Evolutionary conservation across 2,329 filamentous ascomycete genomes (phyloP).

Genomic region (Sclerotinia glacialis): DNA sequence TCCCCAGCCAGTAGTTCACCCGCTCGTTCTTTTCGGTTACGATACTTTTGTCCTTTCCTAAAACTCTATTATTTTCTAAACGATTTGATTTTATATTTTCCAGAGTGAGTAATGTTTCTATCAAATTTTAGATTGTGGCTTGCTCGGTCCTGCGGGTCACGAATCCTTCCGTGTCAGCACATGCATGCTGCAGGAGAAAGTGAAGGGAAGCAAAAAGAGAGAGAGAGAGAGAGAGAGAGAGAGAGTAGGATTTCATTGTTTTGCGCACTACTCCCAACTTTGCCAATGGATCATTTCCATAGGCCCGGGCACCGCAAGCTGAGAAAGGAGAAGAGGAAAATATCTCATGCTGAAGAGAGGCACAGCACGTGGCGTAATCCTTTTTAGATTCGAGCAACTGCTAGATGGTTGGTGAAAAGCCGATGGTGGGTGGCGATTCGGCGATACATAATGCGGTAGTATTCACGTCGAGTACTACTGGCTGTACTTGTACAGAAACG

Average conservation of each 20-base stretch:
- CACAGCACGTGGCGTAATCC: conserved; percentile 18
- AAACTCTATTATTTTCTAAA: background rate
- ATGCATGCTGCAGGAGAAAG: conserved; percentile 23
- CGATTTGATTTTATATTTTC: background rate
- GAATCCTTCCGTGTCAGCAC: conserved; percentile 23
- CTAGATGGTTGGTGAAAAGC: conserved; percentile 1
- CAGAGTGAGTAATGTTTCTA: conserved; percentile 17
- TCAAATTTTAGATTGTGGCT: conserved; percentile 24
- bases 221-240: background rate
- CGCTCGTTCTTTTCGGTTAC: background rate
- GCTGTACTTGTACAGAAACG: conserved; percentile 6
- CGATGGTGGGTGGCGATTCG: conserved; percentile 5
- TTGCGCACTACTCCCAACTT: conserved; percentile 3
- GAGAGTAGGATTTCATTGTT: conserved; percentile 7
- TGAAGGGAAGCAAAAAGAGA: conserved; percentile 6
- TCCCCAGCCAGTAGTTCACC: conserved; percentile 7
- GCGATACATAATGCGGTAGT: conserved; percentile 7
- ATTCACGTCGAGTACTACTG: conserved; percentile 20
- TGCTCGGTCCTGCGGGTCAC: conserved; percentile 24
- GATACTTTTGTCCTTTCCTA: background rate
- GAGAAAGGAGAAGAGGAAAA: conserved; percentile 9
- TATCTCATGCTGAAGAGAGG: conserved; percentile 20
- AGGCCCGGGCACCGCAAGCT: conserved; percentile 8
- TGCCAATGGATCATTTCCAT: background rate
- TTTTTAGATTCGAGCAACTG: background rate